phyloP scores from a whole-genome alignment of 306 rosid genomes.

The Gillenia trifoliata region DNA sequence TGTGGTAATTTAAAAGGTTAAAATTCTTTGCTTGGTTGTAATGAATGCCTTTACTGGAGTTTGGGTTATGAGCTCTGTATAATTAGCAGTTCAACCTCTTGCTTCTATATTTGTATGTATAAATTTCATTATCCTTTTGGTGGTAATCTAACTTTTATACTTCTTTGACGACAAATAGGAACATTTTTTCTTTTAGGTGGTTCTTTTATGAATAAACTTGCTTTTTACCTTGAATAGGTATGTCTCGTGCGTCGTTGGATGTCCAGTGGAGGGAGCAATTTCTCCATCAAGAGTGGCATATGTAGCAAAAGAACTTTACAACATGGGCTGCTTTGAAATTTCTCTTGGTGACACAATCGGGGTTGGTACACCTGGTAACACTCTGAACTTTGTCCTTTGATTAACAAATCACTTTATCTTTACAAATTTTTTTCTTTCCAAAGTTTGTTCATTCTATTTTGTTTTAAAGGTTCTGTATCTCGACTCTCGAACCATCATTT shows the following conservation, averaged over 20 bases:
- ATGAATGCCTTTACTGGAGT: background rate
- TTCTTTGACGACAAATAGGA: background rate
- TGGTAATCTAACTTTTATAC: background rate
- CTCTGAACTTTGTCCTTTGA: background rate
- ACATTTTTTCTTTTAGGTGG: background rate
- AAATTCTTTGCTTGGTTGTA: background rate
- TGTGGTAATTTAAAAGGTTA: background rate
- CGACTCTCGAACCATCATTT: background rate
- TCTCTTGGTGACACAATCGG: conserved; percentile 97
- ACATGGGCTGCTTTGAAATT: conserved; percentile 98
- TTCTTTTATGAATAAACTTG: conserved; percentile 11
- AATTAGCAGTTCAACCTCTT: background rate
- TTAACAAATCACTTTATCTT: background rate
- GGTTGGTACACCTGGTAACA: conserved; percentile 81
- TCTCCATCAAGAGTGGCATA: conserved; percentile 81
- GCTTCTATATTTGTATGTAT: background rate
- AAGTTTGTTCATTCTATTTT: background rate
- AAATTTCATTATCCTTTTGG: background rate
- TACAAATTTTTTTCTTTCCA: background rate
- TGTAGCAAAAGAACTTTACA: conserved; percentile 78
- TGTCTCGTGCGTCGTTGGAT: conserved; percentile 86
- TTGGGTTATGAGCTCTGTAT: background rate
- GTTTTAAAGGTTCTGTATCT: background rate
- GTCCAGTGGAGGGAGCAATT: conserved; percentile 88
- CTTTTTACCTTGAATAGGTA: conserved; percentile 49